Conservation (phyloP, 164 flowering plant species). For the Nymphaea thermarum region DNA sequence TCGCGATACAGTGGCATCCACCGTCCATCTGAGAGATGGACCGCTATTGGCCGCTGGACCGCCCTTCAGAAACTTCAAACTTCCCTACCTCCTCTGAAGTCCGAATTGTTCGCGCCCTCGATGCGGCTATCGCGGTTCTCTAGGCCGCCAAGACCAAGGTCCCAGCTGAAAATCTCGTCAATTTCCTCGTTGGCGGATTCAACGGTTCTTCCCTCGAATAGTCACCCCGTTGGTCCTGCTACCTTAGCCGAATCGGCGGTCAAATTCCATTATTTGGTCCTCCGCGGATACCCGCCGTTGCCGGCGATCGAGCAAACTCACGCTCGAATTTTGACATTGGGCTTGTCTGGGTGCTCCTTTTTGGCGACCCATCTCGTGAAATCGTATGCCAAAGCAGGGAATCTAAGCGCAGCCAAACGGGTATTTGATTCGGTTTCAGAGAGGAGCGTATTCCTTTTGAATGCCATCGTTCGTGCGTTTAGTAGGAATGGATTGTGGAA, state of each 20-base stretch:
- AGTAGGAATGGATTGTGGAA: conserved; percentile 11
- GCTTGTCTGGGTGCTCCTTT: conserved; percentile 9
- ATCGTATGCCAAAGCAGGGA: conserved; percentile 19
- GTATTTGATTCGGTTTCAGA: conserved; percentile 11
- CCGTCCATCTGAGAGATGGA: too few species aligned
- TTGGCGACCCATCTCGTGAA: conserved; percentile 23
- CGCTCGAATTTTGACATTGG: conserved; percentile 13
- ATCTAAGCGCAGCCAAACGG: conserved; percentile 4
- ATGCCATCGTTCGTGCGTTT: conserved; percentile 16
- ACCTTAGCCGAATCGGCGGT: neutral
- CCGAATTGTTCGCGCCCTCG: too few species aligned
- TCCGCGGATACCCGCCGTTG: conserved; percentile 8
- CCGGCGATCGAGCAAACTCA: conserved; percentile 12
- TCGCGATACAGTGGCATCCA: too few species aligned
- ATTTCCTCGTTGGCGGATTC: neutral
- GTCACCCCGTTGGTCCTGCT: neutral
- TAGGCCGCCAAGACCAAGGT: neutral
- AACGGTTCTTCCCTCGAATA: neutral
- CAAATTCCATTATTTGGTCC: conserved; percentile 11
- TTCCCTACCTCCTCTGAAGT: too few species aligned
- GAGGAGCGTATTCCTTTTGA: conserved; percentile 16
- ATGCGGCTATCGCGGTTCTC: neutral
- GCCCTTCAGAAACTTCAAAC: too few species aligned
- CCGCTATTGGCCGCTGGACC: too few species aligned
- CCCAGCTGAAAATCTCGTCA: neutral